Base-by-base conservation (phyloP, 345 rosid species). In the Crucihimalaya himalaica region DNA sequence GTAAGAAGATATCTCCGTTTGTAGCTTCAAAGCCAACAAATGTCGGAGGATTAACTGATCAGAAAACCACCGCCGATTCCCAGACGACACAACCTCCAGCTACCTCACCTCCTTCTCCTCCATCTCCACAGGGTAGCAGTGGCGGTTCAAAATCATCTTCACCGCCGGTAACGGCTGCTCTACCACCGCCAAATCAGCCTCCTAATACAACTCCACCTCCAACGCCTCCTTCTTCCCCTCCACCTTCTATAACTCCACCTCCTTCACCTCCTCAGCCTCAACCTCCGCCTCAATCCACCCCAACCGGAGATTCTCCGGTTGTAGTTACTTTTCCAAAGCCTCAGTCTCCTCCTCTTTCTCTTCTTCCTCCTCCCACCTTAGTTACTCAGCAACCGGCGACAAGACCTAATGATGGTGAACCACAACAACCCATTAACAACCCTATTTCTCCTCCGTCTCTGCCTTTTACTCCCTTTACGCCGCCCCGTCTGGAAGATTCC, bases 71-170 rank as follows among this genome's bases (percentile, higher is more conserved):
- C 27, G 62, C 13, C 48, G 60, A 35, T 43, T 53, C 74, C 4
- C 28, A 70, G 12, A 37, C 80, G 2, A 45, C 76, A 46, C 72
- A 50, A 11, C 62, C 80, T 70, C 80, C 80, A 50, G 16, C 50
- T 6, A 77, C 67, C 21, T 57, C 80, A 48, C 80, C 80, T 48
- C 80, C 80, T 37, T 64, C 79, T 61, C 74, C 73, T 60, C 74
- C 79, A 32, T 45, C 80, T 2, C 79, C 74, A 0, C 20, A 18
- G 1, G 19, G 55, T 2, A 27, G 39, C 5, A 10, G 55, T 2
- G 27, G 39, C 20, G 32, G 29, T 31, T 37, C 72, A 39, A 67
- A 48, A 64, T 16, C 62, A 65, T 58, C 80, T 57, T 73, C 77
- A 1, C 73, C 77, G 1, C 80, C 80, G 2, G 40, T 23, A 32